These are phyloP conservation scores for Coniferiporia sulphurascens DNA, from an alignment of 1,284 basidiomycete species.

Conservation along the genomic window DNA sequence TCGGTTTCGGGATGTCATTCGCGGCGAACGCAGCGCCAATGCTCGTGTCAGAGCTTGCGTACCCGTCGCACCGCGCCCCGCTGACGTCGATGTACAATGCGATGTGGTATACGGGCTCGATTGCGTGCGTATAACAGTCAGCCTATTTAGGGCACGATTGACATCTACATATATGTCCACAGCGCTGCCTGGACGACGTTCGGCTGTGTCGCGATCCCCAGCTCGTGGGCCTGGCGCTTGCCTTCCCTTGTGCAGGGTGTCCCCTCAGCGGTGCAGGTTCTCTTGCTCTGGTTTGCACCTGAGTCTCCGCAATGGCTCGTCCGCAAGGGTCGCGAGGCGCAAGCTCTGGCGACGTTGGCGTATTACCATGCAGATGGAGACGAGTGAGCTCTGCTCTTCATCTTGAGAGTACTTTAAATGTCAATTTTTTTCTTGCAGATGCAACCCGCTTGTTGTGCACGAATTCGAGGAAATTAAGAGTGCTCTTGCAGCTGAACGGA, in stretches of 20 bases:
- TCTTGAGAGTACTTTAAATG: too few species aligned
- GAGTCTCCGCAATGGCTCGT: conserved; percentile 71
- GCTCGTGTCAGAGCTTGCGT: conserved; percentile 72
- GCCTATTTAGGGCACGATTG: conserved; percentile 16
- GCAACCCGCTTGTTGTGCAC: conserved; percentile 66
- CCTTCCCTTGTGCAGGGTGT: conserved; percentile 63
- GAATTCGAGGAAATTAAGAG: conserved; percentile 75
- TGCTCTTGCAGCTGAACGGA: conserved; percentile 52
- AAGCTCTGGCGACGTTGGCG: conserved; percentile 58
- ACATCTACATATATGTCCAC: conserved; percentile 1
- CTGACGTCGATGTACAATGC: conserved; percentile 72
- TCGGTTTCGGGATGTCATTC: conserved; percentile 76
- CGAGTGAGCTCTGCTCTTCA: conserved; percentile 28
- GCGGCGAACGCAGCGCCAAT: conserved; percentile 56
- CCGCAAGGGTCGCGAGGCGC: conserved; percentile 54
- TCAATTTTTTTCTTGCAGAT: conserved; percentile 27
- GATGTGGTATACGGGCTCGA: conserved; percentile 75
- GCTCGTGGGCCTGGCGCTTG: conserved; percentile 71
- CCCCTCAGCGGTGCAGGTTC: conserved; percentile 57
- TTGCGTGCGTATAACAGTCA: conserved; percentile 42
- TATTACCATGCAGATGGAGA: conserved; percentile 73
- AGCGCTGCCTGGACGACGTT: conserved; percentile 74
- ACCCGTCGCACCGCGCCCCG: conserved; percentile 70
- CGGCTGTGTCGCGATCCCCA: conserved; percentile 61
- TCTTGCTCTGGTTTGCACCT: conserved; percentile 55